Conservation (phyloP, 2,329 filamentous ascomycete genomes). For the Triangularia verruculosa region DNA sequence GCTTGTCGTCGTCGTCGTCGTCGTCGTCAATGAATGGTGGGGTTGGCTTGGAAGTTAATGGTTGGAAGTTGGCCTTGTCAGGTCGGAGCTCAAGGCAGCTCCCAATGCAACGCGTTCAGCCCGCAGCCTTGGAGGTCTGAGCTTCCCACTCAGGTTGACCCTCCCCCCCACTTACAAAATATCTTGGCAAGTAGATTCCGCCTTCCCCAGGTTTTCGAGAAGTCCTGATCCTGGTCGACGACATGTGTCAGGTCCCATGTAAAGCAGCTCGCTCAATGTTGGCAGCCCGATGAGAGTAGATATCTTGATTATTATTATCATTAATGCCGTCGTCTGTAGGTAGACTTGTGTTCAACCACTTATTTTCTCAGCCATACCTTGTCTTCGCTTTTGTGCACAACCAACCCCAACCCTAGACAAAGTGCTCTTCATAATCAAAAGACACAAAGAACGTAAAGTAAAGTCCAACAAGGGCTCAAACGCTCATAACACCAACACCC, state of each 20-base stretch:
- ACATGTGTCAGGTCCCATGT: neutral
- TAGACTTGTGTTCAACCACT: neutral
- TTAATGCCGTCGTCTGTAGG: neutral
- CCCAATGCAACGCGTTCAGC: constrained; percentile 26
- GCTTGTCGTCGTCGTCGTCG: too few species aligned
- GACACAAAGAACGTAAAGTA: neutral
- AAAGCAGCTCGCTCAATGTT: neutral
- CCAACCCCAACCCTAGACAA: neutral
- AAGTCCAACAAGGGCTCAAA: neutral
- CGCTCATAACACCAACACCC: neutral
- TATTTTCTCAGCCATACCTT: neutral
- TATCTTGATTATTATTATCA: neutral
- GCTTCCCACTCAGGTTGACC: neutral
- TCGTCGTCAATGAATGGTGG: neutral
- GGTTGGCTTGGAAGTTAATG: neutral
- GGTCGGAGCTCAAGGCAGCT: constrained; percentile 26
- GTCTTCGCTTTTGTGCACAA: neutral
- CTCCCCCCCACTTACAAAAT: neutral
- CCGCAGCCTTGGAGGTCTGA: neutral
- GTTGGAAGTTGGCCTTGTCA: constrained; percentile 9
- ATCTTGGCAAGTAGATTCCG: neutral
- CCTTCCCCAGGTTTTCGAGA: neutral
- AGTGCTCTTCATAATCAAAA: neutral
- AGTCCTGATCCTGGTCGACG: neutral
- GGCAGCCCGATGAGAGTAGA: neutral